A percentile compares a stretch with the other conserved stretches of the same genome.
Conservation (phyloP, 495 filamentous ascomycete species). For the Podospora conica region DNA sequence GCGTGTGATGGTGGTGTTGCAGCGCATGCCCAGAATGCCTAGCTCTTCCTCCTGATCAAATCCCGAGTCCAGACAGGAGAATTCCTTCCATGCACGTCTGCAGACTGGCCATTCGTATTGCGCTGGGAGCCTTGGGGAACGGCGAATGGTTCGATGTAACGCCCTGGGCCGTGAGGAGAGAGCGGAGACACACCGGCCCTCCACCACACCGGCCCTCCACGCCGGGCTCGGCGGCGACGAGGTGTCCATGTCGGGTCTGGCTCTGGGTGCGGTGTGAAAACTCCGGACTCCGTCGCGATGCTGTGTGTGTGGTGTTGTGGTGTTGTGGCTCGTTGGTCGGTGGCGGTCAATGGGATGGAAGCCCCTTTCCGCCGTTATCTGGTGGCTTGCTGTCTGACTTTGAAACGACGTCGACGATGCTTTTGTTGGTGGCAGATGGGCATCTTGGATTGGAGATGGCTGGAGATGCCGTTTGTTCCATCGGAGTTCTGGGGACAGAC, state of each 20-base stretch:
- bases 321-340: not conserved
- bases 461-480: too few relatives aligned
- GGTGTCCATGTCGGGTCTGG: not conserved
- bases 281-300: not conserved
- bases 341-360: not conserved
- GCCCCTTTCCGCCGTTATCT: not conserved
- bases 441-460: not conserved
- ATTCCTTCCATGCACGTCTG: not conserved
- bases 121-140: not conserved
- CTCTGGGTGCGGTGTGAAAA: not conserved
- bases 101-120: not conserved
- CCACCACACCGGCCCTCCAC: not conserved
- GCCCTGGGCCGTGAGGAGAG: not conserved
- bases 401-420: not conserved
- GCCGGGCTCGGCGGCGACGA: not conserved
- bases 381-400: not conserved
- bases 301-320: not conserved
- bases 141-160: not conserved
- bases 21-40: not conserved
- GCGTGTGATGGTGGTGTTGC: not conserved
- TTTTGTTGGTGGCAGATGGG: not conserved
- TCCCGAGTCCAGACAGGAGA: not conserved
- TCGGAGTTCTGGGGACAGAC: too few relatives aligned
- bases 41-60: not conserved
- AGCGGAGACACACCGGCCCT: not conserved